A percentile compares a stretch with the other conserved stretches of the same genome.
Evolutionary conservation across 2,329 filamentous ascomycete genomes (phyloP).

Genomic region (Colletotrichum incanum): DNA sequence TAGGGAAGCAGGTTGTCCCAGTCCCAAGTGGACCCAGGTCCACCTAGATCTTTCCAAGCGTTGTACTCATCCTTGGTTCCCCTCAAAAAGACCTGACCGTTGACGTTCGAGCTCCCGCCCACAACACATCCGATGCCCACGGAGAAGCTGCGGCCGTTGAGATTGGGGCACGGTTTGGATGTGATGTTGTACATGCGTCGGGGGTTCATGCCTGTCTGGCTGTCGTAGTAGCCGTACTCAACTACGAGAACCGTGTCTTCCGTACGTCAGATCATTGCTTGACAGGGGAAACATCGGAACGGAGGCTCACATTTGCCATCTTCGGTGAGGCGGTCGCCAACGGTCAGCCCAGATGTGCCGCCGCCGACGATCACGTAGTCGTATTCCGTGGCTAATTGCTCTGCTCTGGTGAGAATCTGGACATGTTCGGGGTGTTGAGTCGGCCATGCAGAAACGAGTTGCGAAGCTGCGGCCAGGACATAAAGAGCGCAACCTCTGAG

Average conservation of each 20-base stretch:
- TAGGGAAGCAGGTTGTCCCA: conserved; percentile 58
- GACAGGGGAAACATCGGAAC: fast-evolving
- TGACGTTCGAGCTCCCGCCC: conserved; percentile 58
- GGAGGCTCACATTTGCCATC: conserved; percentile 51
- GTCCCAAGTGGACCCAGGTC: conserved; percentile 61
- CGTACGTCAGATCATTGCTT: conserved; percentile 48
- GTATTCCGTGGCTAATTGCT: conserved; percentile 41
- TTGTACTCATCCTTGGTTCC: conserved; percentile 58
- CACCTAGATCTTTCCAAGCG: conserved; percentile 61
- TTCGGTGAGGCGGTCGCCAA: conserved; percentile 57
- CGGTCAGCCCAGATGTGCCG: conserved; percentile 60
- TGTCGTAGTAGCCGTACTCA: conserved; percentile 42
- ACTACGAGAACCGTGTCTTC: conserved; percentile 43
- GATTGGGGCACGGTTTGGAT: conserved; percentile 49
- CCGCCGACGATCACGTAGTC: conserved; percentile 59
- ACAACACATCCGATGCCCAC: conserved; percentile 53
- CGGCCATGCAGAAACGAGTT: conserved; percentile 29
- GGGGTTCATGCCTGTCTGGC: conserved; percentile 45
- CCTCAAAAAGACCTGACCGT: conserved; percentile 56
- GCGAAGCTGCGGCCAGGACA: neutral
- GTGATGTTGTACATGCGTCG: conserved; percentile 50
- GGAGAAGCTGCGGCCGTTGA: conserved; percentile 47
- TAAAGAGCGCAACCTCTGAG: conserved; percentile 8
- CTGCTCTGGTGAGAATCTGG: conserved; percentile 31
- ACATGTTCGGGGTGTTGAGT: conserved; percentile 31